These are phyloP conservation scores for Neonectria ditissima DNA, from an alignment of 2,329 filamentous ascomycete genomes.

Conservation along the genomic window DNA sequence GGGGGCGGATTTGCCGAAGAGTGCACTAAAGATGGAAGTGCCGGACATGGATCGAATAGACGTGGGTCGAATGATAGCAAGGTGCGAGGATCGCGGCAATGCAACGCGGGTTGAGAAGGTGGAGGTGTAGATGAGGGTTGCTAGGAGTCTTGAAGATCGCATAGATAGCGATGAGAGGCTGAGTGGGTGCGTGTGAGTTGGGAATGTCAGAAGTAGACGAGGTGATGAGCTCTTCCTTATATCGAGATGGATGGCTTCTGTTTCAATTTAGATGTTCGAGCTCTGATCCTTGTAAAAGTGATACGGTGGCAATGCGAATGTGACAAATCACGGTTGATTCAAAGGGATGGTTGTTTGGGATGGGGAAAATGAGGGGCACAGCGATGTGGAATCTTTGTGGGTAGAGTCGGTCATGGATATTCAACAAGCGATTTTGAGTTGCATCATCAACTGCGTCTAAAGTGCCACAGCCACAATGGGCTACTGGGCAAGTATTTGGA, in stretches of 20 bases:
- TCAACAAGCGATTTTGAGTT: constrained; percentile 24
- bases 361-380: constrained; percentile 22
- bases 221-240: constrained; percentile 1
- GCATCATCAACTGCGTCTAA: constrained; percentile 41
- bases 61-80: constrained; percentile 42
- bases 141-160: constrained; percentile 62
- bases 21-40: constrained; percentile 80
- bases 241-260: neutral
- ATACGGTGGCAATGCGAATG: constrained; percentile 28
- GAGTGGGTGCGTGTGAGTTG: neutral
- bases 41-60: constrained; percentile 73
- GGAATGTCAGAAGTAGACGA: neutral
- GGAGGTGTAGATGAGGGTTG: constrained; percentile 61
- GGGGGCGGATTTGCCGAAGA: constrained; percentile 76
- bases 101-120: constrained; percentile 56
- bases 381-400: constrained; percentile 39
- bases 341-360: neutral
- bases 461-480: constrained; percentile 33
- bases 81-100: constrained; percentile 44
- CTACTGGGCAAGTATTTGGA: constrained; percentile 14
- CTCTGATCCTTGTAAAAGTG: neutral
- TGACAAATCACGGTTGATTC: constrained; percentile 40
- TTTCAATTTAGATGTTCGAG: neutral
- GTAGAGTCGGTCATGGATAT: neutral
- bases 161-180: constrained; percentile 49